Evolutionary conservation across 2,329 filamentous ascomycete genomes (phyloP), one percentile per base, ranked within the genome.

Genomic region (Beauveria bassiana): DNA sequence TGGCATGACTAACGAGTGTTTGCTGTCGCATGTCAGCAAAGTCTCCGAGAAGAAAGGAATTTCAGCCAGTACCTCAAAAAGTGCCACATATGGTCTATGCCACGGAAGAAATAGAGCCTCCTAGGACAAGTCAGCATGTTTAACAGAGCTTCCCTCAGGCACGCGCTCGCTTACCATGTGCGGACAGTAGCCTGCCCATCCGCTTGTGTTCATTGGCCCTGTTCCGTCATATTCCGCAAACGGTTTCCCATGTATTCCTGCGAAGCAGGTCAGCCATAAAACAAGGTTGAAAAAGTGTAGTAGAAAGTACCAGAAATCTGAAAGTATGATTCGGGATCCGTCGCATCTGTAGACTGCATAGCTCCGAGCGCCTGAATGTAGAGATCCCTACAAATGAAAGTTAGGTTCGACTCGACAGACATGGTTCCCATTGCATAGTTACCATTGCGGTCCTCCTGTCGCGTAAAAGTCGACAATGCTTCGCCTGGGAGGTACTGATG

Each of bases 21-120:
- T 86, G 83, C 81, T 83, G 62, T n/a, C 28, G 18, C 24, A 16
- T 26, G 61, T 62, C 20, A 70, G 67, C 16, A 45, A 10, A 34
- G 14, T 14, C 20, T 7, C 10, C 20, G 5, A 24, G 24, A 50
- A n/a, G 38, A 16, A 38, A 38, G 14, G 34, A 12, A 26, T 3
- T n/a, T 31, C 9, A 6, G n/a, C 22, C 62, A 70, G 12, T 70
- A 82, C 80, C 75, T 86, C 83, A 61, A 75, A 84, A 6, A 85
- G 73, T 8, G 78, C 72, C 47, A 84, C 67, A 62, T 81, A 85
- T 3, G 81, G 78, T 6, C 82, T 79, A 68, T 86, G 83, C 83
- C 81, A 86, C 20, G 78, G 70, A 7, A 77, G 67, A 64, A 84
- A 82, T 26, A 79, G 68, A n/a, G 75, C 70, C 68, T 82, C 78